phyloP scores from a whole-genome alignment of 129 eudicot species.

The Pulicaria dysenterica region DNA sequence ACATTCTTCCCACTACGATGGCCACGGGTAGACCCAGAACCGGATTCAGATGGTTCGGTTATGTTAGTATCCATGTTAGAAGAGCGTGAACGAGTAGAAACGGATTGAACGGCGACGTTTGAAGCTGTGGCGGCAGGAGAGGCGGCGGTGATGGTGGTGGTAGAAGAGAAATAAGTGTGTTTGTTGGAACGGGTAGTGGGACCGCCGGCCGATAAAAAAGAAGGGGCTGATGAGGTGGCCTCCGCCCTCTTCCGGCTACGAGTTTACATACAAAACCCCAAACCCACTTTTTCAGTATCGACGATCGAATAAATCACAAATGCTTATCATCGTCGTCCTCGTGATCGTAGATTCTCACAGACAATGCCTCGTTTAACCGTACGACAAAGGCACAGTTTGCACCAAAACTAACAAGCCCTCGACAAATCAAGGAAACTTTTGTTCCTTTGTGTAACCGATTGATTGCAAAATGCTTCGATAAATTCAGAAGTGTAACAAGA shows the following conservation, averaged over 20 bases:
- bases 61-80: conserved; percentile 50
- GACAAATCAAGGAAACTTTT: too few species aligned
- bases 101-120: conserved; percentile 33
- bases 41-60: conserved; percentile 70
- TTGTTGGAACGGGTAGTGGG: conserved; percentile 81
- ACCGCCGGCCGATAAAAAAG: conserved; percentile 64
- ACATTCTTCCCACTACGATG: conserved; percentile 57
- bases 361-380: too few species aligned
- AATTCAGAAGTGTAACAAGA: too few species aligned
- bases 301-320: conserved; percentile 50
- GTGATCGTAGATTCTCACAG: too few species aligned
- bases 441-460: too few species aligned
- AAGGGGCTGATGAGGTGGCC: conserved; percentile 97
- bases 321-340: conserved; percentile 40
- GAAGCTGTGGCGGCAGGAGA: conserved; percentile 21
- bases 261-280: conserved; percentile 98
- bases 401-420: too few species aligned
- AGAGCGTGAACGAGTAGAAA: conserved; percentile 62
- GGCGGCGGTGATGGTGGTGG: conserved; percentile 18
- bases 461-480: too few species aligned
- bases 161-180: conserved; percentile 66
- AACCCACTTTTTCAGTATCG: conserved; percentile 55
- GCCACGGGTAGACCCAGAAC: conserved; percentile 45
- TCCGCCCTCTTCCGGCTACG: conserved; percentile 99
- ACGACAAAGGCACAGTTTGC: too few species aligned